Base-by-base conservation (phyloP, 495 filamentous ascomycete genomes). In the Xylaria cubensis region DNA sequence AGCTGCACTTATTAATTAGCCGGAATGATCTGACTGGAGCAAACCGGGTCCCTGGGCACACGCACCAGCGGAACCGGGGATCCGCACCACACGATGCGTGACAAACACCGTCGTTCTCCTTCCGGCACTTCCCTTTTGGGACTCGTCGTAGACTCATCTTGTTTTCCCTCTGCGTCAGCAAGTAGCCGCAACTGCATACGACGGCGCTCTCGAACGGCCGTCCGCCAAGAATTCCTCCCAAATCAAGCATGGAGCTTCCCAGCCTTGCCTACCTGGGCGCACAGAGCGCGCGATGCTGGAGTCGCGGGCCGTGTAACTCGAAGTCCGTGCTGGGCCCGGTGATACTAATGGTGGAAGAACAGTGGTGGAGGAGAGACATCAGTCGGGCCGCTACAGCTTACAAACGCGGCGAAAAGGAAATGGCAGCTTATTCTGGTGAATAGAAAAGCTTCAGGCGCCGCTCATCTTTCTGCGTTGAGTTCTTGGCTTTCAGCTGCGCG, bases 51-150 rank as follows among this genome's bases (percentile, higher is more conserved):
- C 36, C 59, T 39, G 59, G n/a, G 36, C 61, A 63, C 61, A 24
- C n/a, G 50, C 50, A 32, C 32, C 65, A 55, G 50, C 50, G 65
- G 65, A 67, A 53, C 50, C 32, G 21, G 48, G 65, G 65, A 36
- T 44, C 50, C 65, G 65, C 50, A 53, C 65, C 65, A 42, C 50
- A 24, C 8, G 29, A 9, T 44, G 65, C 65, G 29, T 55, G 65
- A 56, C 48, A 39, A 26, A 19, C 29, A 21, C 34, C 48, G 65
- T 67, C 44, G 29, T 42, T 26, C 65, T 76, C 74, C 67, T 74
- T 79, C 77, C 77, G 77, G 68, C 42, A 73, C 75, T 79, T 58
- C 75, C 75, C 12, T 39, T 79, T 79, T 75, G 58, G 77, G 72
- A 72, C 63, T 32, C 21, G 19, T 70, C 53, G 55, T 63, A 62